Percentiles rank a stretch among this genome's conserved stretches.
Conservation (phyloP, 1,284 basidiomycete species). For the Golubevia pallescens region DNA sequence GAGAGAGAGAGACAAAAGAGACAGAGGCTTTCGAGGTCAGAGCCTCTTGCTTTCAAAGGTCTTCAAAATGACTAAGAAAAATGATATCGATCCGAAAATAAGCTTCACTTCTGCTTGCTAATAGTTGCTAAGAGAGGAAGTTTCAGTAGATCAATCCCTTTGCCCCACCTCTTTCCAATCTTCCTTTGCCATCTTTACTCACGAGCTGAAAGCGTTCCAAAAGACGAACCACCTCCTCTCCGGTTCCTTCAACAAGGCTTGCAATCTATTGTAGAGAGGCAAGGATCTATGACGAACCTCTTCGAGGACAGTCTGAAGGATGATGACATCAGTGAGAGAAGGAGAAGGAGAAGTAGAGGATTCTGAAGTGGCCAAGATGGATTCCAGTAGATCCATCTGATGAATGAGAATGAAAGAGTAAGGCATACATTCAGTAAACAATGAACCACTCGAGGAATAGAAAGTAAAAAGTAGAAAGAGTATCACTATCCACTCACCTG, state of each 20-base stretch:
- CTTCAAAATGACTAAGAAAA: neutral
- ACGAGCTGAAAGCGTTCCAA: constrained; percentile 46
- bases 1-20: neutral
- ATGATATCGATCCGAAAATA: neutral
- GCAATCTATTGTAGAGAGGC: constrained; percentile 58
- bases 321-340: constrained; percentile 53
- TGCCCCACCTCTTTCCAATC: constrained; percentile 1
- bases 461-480: neutral
- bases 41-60: too few relatives aligned
- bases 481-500: constrained; percentile 22
- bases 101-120: too few relatives aligned
- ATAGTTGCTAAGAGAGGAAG: constrained; percentile 4
- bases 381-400: constrained; percentile 29
- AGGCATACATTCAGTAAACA: constrained; percentile 3
- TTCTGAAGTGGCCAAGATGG: constrained; percentile 5
- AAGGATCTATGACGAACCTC: constrained; percentile 56
- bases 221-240: constrained; percentile 56
- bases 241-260: constrained; percentile 51
- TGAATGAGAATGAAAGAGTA: constrained; percentile 4
- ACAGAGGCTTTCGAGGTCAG: neutral
- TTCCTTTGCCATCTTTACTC: neutral
- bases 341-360: constrained; percentile 5
- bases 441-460: constrained; percentile 22
- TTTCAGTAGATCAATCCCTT: constrained; percentile 15
- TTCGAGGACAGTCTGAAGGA: constrained; percentile 56